Conservation (phyloP, 345 rosid species). For the Brassica carinata region DNA sequence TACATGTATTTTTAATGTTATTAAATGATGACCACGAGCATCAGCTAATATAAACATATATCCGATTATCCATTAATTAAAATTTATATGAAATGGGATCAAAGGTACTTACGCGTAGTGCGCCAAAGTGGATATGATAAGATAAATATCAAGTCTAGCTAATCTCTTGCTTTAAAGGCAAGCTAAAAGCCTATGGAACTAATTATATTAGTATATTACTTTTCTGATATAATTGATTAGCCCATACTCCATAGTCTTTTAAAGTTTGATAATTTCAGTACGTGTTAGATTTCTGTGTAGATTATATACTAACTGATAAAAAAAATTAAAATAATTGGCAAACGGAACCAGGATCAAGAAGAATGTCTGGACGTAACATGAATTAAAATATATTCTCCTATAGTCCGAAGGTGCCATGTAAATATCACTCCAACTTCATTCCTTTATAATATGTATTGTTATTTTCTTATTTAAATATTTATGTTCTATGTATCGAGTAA, state of each 20-base stretch:
- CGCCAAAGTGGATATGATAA: slow-evolving; percentile 27
- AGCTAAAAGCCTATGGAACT: slow-evolving; percentile 36
- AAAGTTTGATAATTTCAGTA: neutral
- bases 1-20: slow-evolving; percentile 4
- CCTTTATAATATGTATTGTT: neutral
- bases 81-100: neutral
- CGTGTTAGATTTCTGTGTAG: neutral
- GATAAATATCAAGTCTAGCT: slow-evolving; percentile 24
- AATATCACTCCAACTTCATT: neutral
- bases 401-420: neutral
- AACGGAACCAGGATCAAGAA: slow-evolving; percentile 18
- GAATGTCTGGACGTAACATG: slow-evolving; percentile 42
- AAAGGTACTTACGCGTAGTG: slow-evolving; percentile 28
- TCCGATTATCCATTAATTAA: neutral
- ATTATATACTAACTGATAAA: neutral
- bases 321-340: slow-evolving; percentile 16
- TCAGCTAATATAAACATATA: neutral
- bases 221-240: slow-evolving; percentile 1
- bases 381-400: neutral
- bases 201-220: neutral
- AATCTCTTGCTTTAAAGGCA: slow-evolving; percentile 39
- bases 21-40: slow-evolving; percentile 6
- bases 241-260: slow-evolving; percentile 6
- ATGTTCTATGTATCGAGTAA: neutral
- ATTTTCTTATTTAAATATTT: neutral